Percentiles rank a stretch among this genome's conserved stretches.
Evolutionary conservation across 2,329 filamentous ascomycete species (phyloP).

Genomic region (Pseudocercospora eumusae): DNA sequence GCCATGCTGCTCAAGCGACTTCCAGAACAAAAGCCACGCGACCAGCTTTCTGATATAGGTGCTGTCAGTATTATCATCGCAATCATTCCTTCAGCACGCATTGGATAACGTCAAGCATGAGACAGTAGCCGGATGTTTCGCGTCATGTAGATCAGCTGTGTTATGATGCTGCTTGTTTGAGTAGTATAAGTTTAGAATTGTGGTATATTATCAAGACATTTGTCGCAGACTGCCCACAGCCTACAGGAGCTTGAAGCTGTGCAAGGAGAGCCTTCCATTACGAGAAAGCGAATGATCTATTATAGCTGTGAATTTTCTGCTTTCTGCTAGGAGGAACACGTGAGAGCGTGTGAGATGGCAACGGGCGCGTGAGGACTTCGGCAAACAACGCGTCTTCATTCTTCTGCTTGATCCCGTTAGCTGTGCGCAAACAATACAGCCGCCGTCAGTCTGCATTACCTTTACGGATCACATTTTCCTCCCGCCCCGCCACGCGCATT

Average conservation of each 20-base stretch:
- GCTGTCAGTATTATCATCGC: no score
- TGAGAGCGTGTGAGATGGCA: constrained; percentile 1
- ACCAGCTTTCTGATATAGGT: neutral
- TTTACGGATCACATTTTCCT: no score
- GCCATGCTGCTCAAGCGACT: neutral
- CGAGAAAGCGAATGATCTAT: no score
- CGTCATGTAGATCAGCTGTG: neutral
- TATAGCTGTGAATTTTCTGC: no score
- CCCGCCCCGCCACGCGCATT: no score
- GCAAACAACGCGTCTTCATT: constrained; percentile 10
- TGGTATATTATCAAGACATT: neutral
- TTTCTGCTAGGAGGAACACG: neutral
- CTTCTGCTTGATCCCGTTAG: no score
- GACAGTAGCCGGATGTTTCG: neutral
- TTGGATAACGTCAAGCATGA: neutral
- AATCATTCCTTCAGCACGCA: neutral
- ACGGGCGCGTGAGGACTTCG: constrained; percentile 6
- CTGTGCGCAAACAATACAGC: no score
- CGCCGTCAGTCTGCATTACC: no score
- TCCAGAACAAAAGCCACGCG: neutral
- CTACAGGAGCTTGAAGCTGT: no score
- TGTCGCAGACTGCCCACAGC: constrained; percentile 1
- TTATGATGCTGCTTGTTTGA: neutral
- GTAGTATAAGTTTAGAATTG: no score
- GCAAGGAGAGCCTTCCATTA: constrained; percentile 5